These are phyloP conservation scores for Akanthomyces dipterigenus DNA, from an alignment of 2,329 filamentous ascomycete species.

Conservation along the genomic window DNA sequence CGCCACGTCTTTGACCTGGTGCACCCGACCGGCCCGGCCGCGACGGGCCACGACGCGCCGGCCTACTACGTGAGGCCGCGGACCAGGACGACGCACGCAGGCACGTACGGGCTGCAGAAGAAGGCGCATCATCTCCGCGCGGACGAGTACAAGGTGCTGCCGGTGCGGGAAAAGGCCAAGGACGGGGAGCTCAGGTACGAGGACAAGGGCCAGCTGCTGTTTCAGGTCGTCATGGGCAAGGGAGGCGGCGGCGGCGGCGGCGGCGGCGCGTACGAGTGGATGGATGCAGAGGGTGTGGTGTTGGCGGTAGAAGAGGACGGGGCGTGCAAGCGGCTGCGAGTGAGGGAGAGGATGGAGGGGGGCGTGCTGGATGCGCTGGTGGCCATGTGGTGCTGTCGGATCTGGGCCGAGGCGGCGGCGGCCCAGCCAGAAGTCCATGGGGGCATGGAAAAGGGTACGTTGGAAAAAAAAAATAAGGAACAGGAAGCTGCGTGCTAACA, in stretches of 20 bases:
- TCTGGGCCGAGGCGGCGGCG: not conserved
- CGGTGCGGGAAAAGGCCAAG: conserved; percentile 9
- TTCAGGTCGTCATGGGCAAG: conserved; percentile 13
- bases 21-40: conserved; percentile 1
- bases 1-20: conserved; percentile 16
- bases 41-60: not conserved
- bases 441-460: not conserved
- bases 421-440: not conserved
- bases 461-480: not conserved
- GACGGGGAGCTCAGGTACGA: conserved; percentile 14
- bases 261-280: conserved; percentile 18
- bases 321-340: too few relatives aligned
- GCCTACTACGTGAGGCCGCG: not conserved
- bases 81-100: not conserved
- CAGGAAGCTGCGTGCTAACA: not conserved
- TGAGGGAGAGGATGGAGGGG: conserved; percentile 13
- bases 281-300: conserved; percentile 12
- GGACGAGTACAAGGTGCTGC: not conserved
- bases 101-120: not conserved
- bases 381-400: conserved; percentile 10
- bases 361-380: conserved; percentile 18
- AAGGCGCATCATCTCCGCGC: not conserved
- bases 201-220: conserved; percentile 15
- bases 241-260: conserved; percentile 13
- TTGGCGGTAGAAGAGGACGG: conserved; percentile 18